phyloP scores from a whole-genome alignment of 352 stramenopile genomes.

The Thalassiosira exigua region DNA sequence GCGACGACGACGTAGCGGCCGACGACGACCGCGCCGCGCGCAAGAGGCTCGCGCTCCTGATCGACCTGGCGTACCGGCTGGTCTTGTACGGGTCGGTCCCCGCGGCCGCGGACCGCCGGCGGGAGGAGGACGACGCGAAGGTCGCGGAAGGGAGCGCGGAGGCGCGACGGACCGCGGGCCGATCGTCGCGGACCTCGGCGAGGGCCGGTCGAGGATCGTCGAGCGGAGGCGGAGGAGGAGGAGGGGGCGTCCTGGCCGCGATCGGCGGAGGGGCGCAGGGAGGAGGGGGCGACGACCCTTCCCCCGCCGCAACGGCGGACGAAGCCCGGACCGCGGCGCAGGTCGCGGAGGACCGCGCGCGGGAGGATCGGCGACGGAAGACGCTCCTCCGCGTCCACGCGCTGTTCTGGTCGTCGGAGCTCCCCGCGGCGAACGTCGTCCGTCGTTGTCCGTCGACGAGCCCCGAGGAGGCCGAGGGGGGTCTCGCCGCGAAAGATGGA shows the following conservation, averaged over 20 bases:
- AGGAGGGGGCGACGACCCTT: slow-evolving; percentile 9
- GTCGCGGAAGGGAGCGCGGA: not conserved
- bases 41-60: slow-evolving; percentile 41
- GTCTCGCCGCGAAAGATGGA: too few relatives aligned
- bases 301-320: too few relatives aligned
- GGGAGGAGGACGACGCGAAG: slow-evolving; percentile 3
- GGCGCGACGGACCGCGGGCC: not conserved
- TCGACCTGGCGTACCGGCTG: slow-evolving; percentile 58
- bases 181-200: slow-evolving; percentile 8
- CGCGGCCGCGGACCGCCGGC: slow-evolving; percentile 30
- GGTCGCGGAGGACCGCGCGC: slow-evolving; percentile 30
- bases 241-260: not conserved
- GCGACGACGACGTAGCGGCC: not conserved
- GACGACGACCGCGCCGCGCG: slow-evolving; percentile 27
- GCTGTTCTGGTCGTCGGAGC: slow-evolving; percentile 48
- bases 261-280: slow-evolving; percentile 1
- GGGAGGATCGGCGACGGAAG: slow-evolving; percentile 34
- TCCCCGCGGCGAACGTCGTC: slow-evolving; percentile 36
- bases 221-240: too few relatives aligned
- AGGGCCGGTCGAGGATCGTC: not conserved
- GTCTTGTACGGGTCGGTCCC: slow-evolving; percentile 55
- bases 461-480: too few relatives aligned
- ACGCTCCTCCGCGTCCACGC: slow-evolving; percentile 39
- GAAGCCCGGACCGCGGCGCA: too few relatives aligned
- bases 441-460: not conserved